phyloP scores from a whole-genome alignment of 768 basidiomycete genomes.

The Holtermannia corniformis region DNA sequence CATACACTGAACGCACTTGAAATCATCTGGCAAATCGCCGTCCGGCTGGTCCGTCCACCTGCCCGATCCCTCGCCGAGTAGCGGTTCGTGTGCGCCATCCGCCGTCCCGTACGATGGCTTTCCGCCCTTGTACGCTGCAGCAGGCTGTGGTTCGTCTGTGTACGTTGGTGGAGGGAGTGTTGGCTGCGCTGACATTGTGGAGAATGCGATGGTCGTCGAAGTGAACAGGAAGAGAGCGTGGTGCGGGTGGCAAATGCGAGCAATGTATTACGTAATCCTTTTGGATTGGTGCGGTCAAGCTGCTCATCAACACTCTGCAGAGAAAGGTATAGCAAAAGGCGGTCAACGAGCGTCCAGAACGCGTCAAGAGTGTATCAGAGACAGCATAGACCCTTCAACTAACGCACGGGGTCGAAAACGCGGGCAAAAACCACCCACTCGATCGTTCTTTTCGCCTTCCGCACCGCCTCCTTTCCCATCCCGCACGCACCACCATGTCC shows the following conservation, averaged over 20 bases:
- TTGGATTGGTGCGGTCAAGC: not conserved
- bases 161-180: slow-evolving; percentile 28
- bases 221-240: not conserved
- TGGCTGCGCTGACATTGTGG: slow-evolving; percentile 1
- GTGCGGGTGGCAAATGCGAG: slow-evolving; percentile 8
- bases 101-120: slow-evolving; percentile 9
- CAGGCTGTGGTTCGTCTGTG: slow-evolving; percentile 15
- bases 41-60: slow-evolving; percentile 55
- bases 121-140: slow-evolving; percentile 22
- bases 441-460: no score
- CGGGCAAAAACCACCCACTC: no score
- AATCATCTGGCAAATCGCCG: slow-evolving; percentile 81
- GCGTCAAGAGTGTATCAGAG: no score
- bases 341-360: no score
- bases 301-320: not conserved
- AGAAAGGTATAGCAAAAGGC: no score
- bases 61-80: slow-evolving; percentile 7
- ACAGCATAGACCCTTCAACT: no score
- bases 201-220: not conserved
- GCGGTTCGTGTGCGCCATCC: slow-evolving; percentile 9
- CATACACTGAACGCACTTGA: slow-evolving; percentile 70
- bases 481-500: not conserved
- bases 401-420: no score
- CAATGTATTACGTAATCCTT: not conserved
- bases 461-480: no score